These are phyloP conservation scores for Moricandia arvensis DNA, from an alignment of 345 rosid species.

Conservation along the genomic window DNA sequence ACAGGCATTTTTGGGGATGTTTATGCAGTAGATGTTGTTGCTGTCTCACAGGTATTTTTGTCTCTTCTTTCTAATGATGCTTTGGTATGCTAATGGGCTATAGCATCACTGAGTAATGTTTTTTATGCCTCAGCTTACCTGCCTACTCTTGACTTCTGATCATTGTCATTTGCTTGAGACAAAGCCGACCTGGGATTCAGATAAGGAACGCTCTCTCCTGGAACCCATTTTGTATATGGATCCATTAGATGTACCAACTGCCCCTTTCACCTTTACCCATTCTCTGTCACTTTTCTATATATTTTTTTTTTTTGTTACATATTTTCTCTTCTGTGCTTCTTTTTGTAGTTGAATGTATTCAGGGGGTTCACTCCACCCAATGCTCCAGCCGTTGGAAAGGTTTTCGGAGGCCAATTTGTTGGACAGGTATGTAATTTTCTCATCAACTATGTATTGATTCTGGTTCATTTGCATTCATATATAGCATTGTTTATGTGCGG, in stretches of 20 bases:
- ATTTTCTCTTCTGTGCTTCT: background rate
- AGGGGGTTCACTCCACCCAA: conserved; percentile 75
- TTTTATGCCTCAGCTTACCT: conserved; percentile 56
- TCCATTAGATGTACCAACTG: conserved; percentile 60
- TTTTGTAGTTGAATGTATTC: conserved; percentile 73
- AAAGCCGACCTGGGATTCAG: conserved; percentile 61
- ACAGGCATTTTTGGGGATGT: conserved; percentile 52
- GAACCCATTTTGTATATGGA: conserved; percentile 77
- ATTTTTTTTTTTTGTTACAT: background rate
- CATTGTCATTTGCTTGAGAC: conserved; percentile 60
- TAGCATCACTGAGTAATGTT: background rate
- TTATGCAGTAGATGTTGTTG: conserved; percentile 71
- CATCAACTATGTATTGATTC: background rate
- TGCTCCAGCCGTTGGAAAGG: conserved; percentile 85
- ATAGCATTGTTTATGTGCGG: background rate
- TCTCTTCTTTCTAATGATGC: background rate
- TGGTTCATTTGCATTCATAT: background rate
- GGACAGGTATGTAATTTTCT: conserved; percentile 62
- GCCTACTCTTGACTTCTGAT: conserved; percentile 63
- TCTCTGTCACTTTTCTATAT: background rate
- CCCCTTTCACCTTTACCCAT: background rate
- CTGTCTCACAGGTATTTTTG: conserved; percentile 59
- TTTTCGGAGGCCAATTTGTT: conserved; percentile 87
- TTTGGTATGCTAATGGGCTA: conserved; percentile 6
- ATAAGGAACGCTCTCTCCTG: conserved; percentile 54